Percentiles rank a stretch among this genome's conserved stretches.
Evolutionary conservation across 805 yeast genomes (phyloP).

Genomic region (Starmera amethionina): DNA sequence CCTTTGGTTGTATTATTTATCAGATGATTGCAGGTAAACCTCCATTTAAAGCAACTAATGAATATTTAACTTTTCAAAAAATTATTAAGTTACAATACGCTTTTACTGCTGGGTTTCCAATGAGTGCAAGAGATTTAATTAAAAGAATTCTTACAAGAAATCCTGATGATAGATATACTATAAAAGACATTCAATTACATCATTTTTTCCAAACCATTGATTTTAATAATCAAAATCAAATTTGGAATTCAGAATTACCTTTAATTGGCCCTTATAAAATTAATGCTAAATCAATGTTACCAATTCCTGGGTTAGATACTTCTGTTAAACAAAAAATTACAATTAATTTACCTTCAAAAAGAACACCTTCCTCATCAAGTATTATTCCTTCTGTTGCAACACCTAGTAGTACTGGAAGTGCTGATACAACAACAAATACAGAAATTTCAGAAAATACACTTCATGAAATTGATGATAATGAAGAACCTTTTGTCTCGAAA

Average conservation of each 20-base stretch:
- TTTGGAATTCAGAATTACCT: slow-evolving; percentile 57
- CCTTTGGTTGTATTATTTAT: slow-evolving; percentile 90
- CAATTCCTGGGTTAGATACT: slow-evolving; percentile 44
- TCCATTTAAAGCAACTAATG: slow-evolving; percentile 79
- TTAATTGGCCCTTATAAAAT: slow-evolving; percentile 63
- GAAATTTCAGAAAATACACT: neutral
- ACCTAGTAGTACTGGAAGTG: slow-evolving; percentile 4
- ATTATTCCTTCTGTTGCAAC: too few relatives aligned
- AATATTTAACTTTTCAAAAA: slow-evolving; percentile 73
- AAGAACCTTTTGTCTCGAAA: slow-evolving; percentile 1
- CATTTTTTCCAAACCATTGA: slow-evolving; percentile 48
- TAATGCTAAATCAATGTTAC: slow-evolving; percentile 71
- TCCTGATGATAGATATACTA: slow-evolving; percentile 53
- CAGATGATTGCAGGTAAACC: slow-evolving; percentile 94
- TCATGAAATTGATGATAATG: neutral
- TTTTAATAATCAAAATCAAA: slow-evolving; percentile 39
- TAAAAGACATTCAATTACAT: slow-evolving; percentile 50
- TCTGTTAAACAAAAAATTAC: slow-evolving; percentile 15
- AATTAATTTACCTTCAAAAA: slow-evolving; percentile 9
- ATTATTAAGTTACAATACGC: slow-evolving; percentile 75
- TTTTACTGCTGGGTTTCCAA: slow-evolving; percentile 78
- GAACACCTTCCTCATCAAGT: slow-evolving; percentile 14
- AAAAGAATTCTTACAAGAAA: slow-evolving; percentile 55
- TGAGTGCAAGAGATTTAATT: slow-evolving; percentile 59
- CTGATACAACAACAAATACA: slow-evolving; percentile 1